Base-by-base conservation (phyloP, 1,284 basidiomycete genomes). In the Austroboletus niveus region DNA sequence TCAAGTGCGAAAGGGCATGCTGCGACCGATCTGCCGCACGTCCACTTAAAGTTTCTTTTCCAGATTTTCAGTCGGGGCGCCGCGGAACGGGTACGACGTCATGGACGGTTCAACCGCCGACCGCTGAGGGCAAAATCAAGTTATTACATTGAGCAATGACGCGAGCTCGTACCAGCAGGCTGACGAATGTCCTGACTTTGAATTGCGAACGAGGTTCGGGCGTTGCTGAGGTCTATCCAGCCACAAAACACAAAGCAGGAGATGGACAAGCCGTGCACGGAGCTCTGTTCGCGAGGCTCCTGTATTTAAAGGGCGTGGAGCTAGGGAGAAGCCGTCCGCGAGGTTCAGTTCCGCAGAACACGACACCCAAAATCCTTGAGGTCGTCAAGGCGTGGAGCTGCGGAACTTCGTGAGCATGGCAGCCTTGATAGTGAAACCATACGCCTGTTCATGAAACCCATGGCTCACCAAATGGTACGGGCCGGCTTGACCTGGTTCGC, bases 241-340 rank as follows among this genome's bases (percentile, higher is more conserved):
- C 36, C 62, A 59, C 53, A 71, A 51, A n/a, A 65, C 69, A 54
- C 64, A 68, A 49, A 76, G 64, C 46, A 73, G 62, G 38, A 71
- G 59, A 47, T 68, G 61, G n/a, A 69, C 66, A 50, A 77, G 69
- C 74, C 74, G 76, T 20, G 64, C 60, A 15, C 52, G 60, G 40
- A 70, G 61, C 49, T 72, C 64, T 40, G 61, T 60, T 49, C 66
- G 65, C 10, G 69, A 66, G 34, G 50, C 52, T 54, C 24, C 46
- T 38, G 53, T 64, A 64, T 64, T 68, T 66, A 66, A 67, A 61
- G 59, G 52, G 57, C 53, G 39, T 54, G 62, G 59, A 50, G 30
- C 30, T 52, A 51, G 54, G 53, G 47, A 40, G 49, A 55, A 34
- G 38, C 17, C 36, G 22, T 60, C 54, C 65, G 51, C 36, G 52